phyloP scores from a whole-genome alignment of 495 filamentous ascomycete species.

The Halenospora varia region DNA sequence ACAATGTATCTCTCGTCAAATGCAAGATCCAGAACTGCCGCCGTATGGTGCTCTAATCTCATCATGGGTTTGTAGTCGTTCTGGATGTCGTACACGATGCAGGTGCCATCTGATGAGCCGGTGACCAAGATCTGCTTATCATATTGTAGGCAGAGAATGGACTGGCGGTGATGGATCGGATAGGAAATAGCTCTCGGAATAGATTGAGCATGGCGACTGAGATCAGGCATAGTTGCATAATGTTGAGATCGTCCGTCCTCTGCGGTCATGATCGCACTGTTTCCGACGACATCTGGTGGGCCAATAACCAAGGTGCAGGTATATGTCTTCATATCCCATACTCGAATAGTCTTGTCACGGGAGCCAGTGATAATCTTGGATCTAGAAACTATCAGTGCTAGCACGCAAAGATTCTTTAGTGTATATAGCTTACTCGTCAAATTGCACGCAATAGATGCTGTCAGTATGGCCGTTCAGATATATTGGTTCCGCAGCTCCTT shows the following conservation, averaged over 20 bases:
- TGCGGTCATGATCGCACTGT: constrained; percentile 38
- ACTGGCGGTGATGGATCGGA: constrained; percentile 69
- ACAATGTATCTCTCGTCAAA: constrained; percentile 91
- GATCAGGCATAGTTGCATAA: constrained; percentile 41
- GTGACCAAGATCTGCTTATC: constrained; percentile 91
- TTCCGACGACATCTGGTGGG: constrained; percentile 44
- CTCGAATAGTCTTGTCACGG: constrained; percentile 86
- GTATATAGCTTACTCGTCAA: constrained; percentile 92
- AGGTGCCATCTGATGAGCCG: constrained; percentile 86
- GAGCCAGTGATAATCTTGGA: constrained; percentile 96
- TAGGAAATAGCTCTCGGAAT: constrained; percentile 44
- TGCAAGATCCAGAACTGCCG: constrained; percentile 87
- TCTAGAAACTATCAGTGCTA: constrained; percentile 39
- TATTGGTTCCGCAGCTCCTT: constrained; percentile 71
- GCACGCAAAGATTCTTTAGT: too few species aligned
- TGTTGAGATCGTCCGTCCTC: constrained; percentile 38
- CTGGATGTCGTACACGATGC: constrained; percentile 86
- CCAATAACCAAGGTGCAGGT: constrained; percentile 79
- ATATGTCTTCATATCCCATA: constrained; percentile 89
- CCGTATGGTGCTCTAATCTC: constrained; percentile 70
- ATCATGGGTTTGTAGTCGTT: constrained; percentile 71
- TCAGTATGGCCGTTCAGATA: constrained; percentile 91
- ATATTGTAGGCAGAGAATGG: constrained; percentile 91
- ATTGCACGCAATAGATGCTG: constrained; percentile 96
- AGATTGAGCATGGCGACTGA: constrained; percentile 33